These are phyloP conservation scores for Yarrowia sp. DNA, from an alignment of 805 yeast species.

Conservation along the genomic window DNA sequence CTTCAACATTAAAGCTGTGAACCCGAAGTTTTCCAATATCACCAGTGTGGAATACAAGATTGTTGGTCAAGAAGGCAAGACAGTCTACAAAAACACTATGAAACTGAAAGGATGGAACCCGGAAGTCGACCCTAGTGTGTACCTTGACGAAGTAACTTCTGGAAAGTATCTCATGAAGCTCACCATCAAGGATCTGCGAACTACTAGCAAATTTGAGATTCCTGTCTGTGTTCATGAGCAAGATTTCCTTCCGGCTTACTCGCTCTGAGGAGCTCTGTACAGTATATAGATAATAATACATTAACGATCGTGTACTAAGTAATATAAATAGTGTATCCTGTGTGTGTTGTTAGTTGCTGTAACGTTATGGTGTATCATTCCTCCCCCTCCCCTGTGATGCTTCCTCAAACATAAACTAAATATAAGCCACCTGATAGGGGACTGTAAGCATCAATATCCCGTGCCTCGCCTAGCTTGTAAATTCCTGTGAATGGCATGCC, in stretches of 20 bases:
- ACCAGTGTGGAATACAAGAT: slow-evolving; percentile 12
- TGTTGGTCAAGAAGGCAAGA: background rate
- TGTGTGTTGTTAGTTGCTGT: background rate
- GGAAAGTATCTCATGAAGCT: slow-evolving; percentile 6
- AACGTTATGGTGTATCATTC: background rate
- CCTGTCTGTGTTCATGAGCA: background rate
- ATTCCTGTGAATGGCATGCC: slow-evolving; percentile 43
- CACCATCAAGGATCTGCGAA: background rate
- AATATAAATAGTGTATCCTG: slow-evolving; percentile 5
- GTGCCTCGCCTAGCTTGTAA: background rate
- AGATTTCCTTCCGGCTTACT: background rate
- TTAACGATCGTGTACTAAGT: background rate
- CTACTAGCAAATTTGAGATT: slow-evolving; percentile 16
- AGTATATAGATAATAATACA: no score
- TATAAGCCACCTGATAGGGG: background rate
- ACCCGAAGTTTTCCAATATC: slow-evolving; percentile 17
- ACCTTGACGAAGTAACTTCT: background rate
- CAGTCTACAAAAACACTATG: background rate
- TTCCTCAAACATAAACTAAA: slow-evolving; percentile 3
- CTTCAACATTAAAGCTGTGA: slow-evolving; percentile 16
- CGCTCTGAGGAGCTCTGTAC: background rate
- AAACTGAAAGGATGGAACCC: slow-evolving; percentile 20
- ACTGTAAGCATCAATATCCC: slow-evolving; percentile 2
- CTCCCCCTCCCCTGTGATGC: slow-evolving; percentile 1
- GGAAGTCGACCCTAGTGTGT: background rate